phyloP scores from a whole-genome alignment of 2,329 filamentous ascomycete genomes.

The Chrysoporthe cubensis region DNA sequence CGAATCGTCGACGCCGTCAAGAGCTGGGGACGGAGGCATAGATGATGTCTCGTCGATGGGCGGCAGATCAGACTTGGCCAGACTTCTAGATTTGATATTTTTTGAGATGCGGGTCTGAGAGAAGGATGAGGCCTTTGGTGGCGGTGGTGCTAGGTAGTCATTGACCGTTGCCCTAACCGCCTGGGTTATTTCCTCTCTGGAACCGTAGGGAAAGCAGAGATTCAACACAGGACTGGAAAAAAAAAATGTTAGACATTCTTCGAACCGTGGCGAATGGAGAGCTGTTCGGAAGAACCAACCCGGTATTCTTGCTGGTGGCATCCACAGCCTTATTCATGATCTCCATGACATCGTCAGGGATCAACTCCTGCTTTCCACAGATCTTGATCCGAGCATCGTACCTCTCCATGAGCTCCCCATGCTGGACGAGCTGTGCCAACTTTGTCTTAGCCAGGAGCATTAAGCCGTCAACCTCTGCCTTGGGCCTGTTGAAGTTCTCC shows the following conservation, averaged over 20 bases:
- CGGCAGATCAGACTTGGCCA: slow-evolving; percentile 52
- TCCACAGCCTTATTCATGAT: slow-evolving; percentile 86
- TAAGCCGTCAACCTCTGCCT: slow-evolving; percentile 93
- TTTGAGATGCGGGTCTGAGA: slow-evolving; percentile 86
- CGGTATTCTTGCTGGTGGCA: slow-evolving; percentile 84
- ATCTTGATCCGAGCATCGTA: slow-evolving; percentile 89
- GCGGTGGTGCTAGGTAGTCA: slow-evolving; percentile 78
- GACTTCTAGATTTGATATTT: slow-evolving; percentile 75
- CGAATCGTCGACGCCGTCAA: slow-evolving; percentile 56
- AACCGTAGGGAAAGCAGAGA: slow-evolving; percentile 97
- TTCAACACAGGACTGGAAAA: slow-evolving; percentile 67
- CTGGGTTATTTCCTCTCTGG: slow-evolving; percentile 90
- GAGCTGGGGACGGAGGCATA: slow-evolving; percentile 47
- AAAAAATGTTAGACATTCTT: slow-evolving; percentile 22
- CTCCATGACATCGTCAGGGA: slow-evolving; percentile 85
- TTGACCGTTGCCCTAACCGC: slow-evolving; percentile 86
- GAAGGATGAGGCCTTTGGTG: slow-evolving; percentile 71
- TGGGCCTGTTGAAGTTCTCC: slow-evolving; percentile 96
- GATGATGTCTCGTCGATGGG: slow-evolving; percentile 55
- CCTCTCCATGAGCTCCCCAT: slow-evolving; percentile 88
- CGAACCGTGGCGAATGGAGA: not conserved
- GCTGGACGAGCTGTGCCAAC: slow-evolving; percentile 85
- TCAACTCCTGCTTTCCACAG: slow-evolving; percentile 79
- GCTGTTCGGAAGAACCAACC: slow-evolving; percentile 50
- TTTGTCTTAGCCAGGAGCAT: slow-evolving; percentile 99